Percentiles rank a stretch among this genome's conserved stretches.
Conservation (phyloP, 2,329 filamentous ascomycete species). For the Fusarium ramigenum region DNA sequence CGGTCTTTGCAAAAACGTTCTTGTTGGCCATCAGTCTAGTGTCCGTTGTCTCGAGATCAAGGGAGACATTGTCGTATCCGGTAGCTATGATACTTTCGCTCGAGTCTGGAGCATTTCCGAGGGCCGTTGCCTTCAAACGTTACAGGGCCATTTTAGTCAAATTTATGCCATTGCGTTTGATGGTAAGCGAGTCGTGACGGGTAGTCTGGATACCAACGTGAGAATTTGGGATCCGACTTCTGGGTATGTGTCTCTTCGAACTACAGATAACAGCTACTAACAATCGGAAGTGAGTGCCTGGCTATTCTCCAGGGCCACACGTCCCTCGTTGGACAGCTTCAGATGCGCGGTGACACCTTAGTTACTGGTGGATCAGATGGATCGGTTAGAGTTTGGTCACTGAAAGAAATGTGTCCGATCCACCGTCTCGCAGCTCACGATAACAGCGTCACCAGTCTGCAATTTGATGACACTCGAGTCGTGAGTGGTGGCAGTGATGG, state of each 20-base stretch:
- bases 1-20: conserved; percentile 87
- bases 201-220: conserved; percentile 95
- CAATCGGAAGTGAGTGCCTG: conserved; percentile 72
- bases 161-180: conserved; percentile 99
- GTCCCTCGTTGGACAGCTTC: conserved; percentile 93
- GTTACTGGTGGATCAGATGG: conserved; percentile 97
- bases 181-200: conserved; percentile 90
- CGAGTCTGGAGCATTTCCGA: conserved; percentile 98
- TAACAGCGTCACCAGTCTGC: conserved; percentile 96
- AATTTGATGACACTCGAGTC: conserved; percentile 95
- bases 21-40: conserved; percentile 94
- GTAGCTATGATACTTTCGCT: conserved; percentile 96
- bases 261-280: conserved; percentile 43
- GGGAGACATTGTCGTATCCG: conserved; percentile 96
- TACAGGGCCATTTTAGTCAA: conserved; percentile 96
- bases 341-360: conserved; percentile 93
- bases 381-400: conserved; percentile 94
- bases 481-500: conserved; percentile 97
- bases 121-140: conserved; percentile 87
- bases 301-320: conserved; percentile 97
- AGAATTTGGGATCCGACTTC: conserved; percentile 94
- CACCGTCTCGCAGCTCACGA: conserved; percentile 96
- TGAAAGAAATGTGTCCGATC: conserved; percentile 89
- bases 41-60: conserved; percentile 96
- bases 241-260: conserved; percentile 68